phyloP scores from a whole-genome alignment of 129 eudicot genomes.

The Silybum marianum region DNA sequence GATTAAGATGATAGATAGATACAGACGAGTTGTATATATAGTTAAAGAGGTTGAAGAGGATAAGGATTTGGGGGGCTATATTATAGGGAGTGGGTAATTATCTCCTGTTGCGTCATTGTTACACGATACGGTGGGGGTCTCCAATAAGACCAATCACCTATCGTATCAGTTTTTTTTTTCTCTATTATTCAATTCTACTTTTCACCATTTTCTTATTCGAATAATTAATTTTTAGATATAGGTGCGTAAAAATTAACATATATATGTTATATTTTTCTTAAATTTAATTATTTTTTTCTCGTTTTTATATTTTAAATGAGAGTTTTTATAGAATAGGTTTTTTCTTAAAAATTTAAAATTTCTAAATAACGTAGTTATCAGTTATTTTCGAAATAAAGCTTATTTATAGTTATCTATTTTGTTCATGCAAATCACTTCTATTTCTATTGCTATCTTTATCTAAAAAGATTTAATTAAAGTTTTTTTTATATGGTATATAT shows the following conservation, averaged over 20 bases:
- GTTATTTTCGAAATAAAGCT: no score
- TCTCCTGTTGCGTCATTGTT: constrained; percentile 9
- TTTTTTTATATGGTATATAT: neutral
- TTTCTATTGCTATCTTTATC: neutral
- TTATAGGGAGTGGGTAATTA: neutral
- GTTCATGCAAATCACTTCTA: neutral
- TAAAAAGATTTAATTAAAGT: no score
- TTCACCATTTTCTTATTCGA: no score
- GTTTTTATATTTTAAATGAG: no score
- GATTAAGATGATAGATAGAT: constrained; percentile 11
- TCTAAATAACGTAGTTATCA: no score
- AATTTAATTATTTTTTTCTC: no score
- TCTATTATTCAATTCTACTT: no score
- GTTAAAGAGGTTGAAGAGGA: constrained; percentile 27
- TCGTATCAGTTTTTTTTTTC: constrained; percentile 10
- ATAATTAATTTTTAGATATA: no score
- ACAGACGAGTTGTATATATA: neutral
- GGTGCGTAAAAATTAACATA: no score
- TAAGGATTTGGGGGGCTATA: constrained; percentile 15
- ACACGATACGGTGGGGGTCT: constrained; percentile 8
- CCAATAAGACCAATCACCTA: constrained; percentile 18
- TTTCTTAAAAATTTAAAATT: no score
- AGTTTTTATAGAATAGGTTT: no score
- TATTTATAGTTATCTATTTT: neutral
- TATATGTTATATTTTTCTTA: no score